A percentile compares a stretch with the other conserved stretches of the same genome.
phyloP scores from a whole-genome alignment of 225 moss, liverwort and hornwort genomes.

The Asterella californica region DNA sequence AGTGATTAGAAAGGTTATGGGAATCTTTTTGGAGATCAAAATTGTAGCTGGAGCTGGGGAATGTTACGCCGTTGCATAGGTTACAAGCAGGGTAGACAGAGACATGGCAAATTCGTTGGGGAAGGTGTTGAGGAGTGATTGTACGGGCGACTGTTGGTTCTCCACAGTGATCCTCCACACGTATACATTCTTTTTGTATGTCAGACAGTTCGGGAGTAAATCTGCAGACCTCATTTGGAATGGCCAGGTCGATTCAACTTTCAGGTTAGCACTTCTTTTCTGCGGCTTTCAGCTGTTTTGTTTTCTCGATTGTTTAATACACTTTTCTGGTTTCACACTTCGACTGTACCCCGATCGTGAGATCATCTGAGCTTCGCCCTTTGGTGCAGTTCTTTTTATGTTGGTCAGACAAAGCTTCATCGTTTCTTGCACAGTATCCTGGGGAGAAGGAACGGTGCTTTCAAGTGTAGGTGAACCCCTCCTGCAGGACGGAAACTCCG shows the following conservation, averaged over 20 bases:
- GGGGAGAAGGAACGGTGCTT: background rate
- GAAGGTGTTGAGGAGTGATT: background rate
- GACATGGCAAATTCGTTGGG: conserved; percentile 19
- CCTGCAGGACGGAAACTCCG: background rate
- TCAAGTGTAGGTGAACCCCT: background rate
- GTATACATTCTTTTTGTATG: background rate
- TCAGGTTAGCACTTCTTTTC: conserved; percentile 26
- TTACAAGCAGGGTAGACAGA: conserved; percentile 13
- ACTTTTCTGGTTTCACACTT: background rate
- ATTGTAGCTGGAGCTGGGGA: conserved; percentile 10
- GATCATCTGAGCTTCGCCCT: background rate
- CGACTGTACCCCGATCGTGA: no score
- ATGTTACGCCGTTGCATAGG: background rate
- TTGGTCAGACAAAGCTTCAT: background rate
- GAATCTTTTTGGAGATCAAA: background rate
- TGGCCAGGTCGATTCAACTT: conserved; percentile 39
- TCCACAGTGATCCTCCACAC: background rate
- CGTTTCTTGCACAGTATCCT: background rate
- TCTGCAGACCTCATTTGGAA: conserved; percentile 20
- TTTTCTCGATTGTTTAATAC: background rate
- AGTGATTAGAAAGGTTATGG: background rate
- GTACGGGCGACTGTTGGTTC: conserved; percentile 1
- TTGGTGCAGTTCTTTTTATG: no score
- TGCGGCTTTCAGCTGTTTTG: background rate
- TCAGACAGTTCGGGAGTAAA: conserved; percentile 22